Evolutionary conservation across 2,329 filamentous ascomycete species (phyloP), one percentile per base, ranked within the genome.

Genomic region (Fusarium aywerte): DNA sequence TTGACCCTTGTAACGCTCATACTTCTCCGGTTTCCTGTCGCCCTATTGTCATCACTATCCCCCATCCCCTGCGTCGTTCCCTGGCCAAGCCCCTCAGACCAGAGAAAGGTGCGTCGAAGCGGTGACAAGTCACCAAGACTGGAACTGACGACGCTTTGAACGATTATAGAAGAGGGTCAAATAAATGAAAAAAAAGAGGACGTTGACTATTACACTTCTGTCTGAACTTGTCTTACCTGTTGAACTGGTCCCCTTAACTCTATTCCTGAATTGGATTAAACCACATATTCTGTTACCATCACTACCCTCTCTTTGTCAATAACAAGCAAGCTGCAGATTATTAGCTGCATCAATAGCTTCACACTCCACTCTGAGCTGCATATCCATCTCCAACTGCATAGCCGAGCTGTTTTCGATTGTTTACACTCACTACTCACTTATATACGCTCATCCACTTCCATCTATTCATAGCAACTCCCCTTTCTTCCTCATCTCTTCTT

Each of bases 51-150:
- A 63, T 60, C 64, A 69, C 69, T 72, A 27, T 27, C 4, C 27
- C 27, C 27, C 27, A 27, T 60, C 64, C 70, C 70, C 70, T 72
- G 65, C 60, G 45, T 64, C 52, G 58, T 71, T 33, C 70, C 68
- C 67, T 62, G 56, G 65, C 53, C 43, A 21, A 51, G 25, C 58
- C 56, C 68, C 59, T 57, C 49, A 52, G 57, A 44, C 61, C 50
- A 57, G 60, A 69, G 58, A 35, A 13, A 53, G 21, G 45, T 48
- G 33, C 53, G 60, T 57, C 60, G 67, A 71, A 65, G 70, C 70
- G 68, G 68, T 72, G 70, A 68, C 68, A 58, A 58, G 51, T 27
- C 49, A 62, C 39, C 59, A 65, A 63, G 33, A 31, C 50, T 38
- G 62, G 52, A 39, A 36, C 51, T 55, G 42, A 47, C n/a, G 45